phyloP scores from a whole-genome alignment of 2,329 filamentous ascomycete genomes.

The Cephalotrichum gorgonifer region DNA sequence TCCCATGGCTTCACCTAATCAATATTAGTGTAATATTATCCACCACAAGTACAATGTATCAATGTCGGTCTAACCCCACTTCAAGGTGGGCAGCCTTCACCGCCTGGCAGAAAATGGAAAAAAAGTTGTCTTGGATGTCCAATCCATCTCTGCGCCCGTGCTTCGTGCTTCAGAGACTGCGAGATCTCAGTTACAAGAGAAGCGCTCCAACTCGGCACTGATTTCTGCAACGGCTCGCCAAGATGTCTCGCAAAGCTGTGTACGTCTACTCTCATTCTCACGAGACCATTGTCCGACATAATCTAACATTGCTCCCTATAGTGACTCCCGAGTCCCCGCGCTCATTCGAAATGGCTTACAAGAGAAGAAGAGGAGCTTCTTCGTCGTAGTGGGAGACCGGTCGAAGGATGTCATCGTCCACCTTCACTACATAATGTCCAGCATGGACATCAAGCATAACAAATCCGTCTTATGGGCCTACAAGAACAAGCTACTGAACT shows the following conservation, averaged over 20 bases:
- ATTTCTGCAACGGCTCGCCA: neutral
- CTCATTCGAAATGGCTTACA: slow-evolving; percentile 85
- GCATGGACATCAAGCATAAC: slow-evolving; percentile 74
- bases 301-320: slow-evolving; percentile 21
- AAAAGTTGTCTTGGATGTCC: slow-evolving; percentile 1
- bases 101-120: slow-evolving; percentile 5
- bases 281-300: neutral
- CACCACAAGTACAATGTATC: slow-evolving; percentile 1
- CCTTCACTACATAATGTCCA: slow-evolving; percentile 83
- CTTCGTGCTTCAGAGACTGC: neutral
- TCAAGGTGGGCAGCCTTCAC: neutral
- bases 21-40: too few species aligned
- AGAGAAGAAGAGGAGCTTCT: slow-evolving; percentile 97
- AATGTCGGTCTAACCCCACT: neutral
- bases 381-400: slow-evolving; percentile 88
- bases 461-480: slow-evolving; percentile 98
- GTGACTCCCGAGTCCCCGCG: slow-evolving; percentile 82
- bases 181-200: neutral
- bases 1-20: too few species aligned
- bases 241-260: slow-evolving; percentile 5
- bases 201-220: neutral
- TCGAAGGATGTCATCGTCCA: slow-evolving; percentile 96
- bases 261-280: neutral
- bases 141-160: neutral
- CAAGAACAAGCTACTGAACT: slow-evolving; percentile 92